These are phyloP conservation scores for Penicillium sp. DNA, from an alignment of 2,329 filamentous ascomycete species.

Conservation along the genomic window DNA sequence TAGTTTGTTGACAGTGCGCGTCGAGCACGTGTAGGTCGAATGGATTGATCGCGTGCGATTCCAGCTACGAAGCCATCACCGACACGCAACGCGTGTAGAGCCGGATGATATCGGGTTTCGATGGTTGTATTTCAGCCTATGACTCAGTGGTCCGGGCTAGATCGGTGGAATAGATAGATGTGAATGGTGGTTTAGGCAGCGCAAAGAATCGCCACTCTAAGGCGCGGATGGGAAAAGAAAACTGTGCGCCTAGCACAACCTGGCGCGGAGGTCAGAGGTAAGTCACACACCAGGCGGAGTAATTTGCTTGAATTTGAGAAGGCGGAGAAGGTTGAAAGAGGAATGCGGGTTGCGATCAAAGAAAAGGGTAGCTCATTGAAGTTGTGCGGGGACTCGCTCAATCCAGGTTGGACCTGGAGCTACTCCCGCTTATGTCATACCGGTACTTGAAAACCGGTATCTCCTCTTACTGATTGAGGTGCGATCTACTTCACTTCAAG, in stretches of 20 bases:
- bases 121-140: too few species aligned
- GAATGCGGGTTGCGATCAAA: conserved; percentile 11
- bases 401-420: conserved; percentile 12
- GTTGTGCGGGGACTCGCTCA: conserved; percentile 17
- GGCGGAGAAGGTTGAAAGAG: not conserved
- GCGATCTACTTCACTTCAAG: not conserved
- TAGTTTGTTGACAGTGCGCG: conserved; percentile 7
- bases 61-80: conserved; percentile 24
- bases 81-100: conserved; percentile 23
- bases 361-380: conserved; percentile 18
- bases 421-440: conserved; percentile 26
- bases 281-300: conserved; percentile 7
- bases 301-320: not conserved
- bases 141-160: not conserved
- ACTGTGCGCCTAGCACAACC: conserved; percentile 15
- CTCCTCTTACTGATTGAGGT: not conserved
- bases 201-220: conserved; percentile 22
- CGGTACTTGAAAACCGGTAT: conserved; percentile 2
- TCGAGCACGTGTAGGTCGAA: conserved; percentile 6
- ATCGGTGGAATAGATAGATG: not conserved
- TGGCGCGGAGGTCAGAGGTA: conserved; percentile 13
- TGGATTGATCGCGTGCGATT: conserved; percentile 24
- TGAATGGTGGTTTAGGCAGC: conserved; percentile 4
- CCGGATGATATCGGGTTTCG: not conserved
- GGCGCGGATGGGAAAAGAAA: conserved; percentile 12